phyloP scores from a whole-genome alignment of 345 rosid genomes.

The Rhizophora mangle region DNA sequence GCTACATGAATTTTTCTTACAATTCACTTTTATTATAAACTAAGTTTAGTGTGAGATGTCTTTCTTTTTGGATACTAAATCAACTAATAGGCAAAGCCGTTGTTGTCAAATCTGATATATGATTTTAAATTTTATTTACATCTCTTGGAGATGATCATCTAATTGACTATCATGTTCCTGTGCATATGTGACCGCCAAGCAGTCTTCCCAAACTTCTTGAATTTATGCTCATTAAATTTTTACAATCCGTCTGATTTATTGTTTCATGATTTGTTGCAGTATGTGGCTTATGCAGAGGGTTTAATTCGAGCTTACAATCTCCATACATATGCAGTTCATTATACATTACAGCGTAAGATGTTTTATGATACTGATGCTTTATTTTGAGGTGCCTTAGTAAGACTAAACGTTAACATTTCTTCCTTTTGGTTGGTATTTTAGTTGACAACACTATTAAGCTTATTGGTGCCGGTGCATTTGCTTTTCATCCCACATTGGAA shows the following conservation, averaged over 20 bases:
- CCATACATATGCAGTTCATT: slow-evolving; percentile 83
- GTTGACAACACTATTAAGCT: slow-evolving; percentile 97
- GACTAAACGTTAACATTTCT: slow-evolving; percentile 6
- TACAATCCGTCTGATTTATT: slow-evolving; percentile 3
- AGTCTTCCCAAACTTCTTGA: neutral
- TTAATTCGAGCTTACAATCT: slow-evolving; percentile 95
- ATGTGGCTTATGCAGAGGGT: slow-evolving; percentile 98
- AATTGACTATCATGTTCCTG: neutral
- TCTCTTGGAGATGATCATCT: neutral
- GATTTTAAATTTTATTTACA: neutral
- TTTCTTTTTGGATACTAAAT: neutral
- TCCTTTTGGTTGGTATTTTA: slow-evolving; percentile 30
- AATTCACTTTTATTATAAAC: no score
- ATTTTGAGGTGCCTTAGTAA: slow-evolving; percentile 9
- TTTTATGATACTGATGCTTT: slow-evolving; percentile 5
- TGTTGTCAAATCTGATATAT: neutral
- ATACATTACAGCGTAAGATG: slow-evolving; percentile 83
- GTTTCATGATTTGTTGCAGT: slow-evolving; percentile 45
- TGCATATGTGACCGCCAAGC: neutral
- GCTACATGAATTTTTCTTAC: no score
- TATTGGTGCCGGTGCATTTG: slow-evolving; percentile 87
- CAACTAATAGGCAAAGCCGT: neutral
- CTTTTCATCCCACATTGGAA: slow-evolving; percentile 91
- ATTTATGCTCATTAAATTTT: slow-evolving; percentile 4
- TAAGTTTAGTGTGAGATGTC: no score